These are phyloP conservation scores for Neospora caninum DNA, from an alignment of 169 alveolate species.

Conservation along the genomic window DNA sequence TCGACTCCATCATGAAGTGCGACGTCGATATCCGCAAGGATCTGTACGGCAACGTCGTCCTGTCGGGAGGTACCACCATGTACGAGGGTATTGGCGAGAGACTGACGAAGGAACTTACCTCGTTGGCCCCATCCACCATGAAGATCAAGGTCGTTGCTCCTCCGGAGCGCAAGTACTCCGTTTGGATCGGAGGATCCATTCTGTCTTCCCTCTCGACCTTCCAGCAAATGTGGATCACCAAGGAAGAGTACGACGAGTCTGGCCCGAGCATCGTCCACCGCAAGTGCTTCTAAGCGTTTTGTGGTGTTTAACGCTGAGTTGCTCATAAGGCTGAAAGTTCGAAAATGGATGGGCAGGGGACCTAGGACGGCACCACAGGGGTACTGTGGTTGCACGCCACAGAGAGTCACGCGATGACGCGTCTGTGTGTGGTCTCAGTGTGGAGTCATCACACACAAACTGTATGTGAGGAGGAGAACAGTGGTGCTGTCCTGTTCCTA, in stretches of 20 bases:
- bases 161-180: constrained; percentile 97
- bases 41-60: constrained; percentile 94
- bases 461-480: background rate
- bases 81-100: constrained; percentile 97
- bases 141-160: constrained; percentile 98
- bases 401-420: background rate
- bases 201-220: constrained; percentile 95
- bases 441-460: background rate
- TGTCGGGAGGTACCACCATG: constrained; percentile 98
- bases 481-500: background rate
- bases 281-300: constrained; percentile 79
- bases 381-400: background rate
- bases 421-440: background rate
- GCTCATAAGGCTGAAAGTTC: background rate
- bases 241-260: constrained; percentile 97
- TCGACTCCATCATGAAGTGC: constrained; percentile 95
- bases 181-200: constrained; percentile 99
- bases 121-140: constrained; percentile 95
- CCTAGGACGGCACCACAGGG: background rate
- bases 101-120: constrained; percentile 95
- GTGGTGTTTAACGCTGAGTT: background rate
- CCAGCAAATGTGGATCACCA: constrained; percentile 98
- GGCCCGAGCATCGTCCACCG: constrained; percentile 99
- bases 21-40: constrained; percentile 97
- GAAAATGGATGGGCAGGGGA: background rate